phyloP scores from a whole-genome alignment of 768 basidiomycete species.

The Phaeolepiota aurea region DNA sequence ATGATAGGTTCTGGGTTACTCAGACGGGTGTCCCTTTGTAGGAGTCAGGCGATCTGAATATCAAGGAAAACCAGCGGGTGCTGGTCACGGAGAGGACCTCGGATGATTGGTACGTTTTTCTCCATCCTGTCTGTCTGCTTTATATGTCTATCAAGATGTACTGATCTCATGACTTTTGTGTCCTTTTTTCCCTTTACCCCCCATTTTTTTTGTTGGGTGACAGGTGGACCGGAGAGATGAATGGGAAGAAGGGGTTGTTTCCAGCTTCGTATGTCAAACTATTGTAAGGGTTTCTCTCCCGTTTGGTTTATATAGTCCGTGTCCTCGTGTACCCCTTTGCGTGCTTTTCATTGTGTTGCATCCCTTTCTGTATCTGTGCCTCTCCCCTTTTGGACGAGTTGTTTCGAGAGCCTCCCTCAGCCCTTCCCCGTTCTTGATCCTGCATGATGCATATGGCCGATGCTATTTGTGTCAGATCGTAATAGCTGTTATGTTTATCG shows the following conservation, averaged over 20 bases:
- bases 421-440: too few relatives aligned
- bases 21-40: constrained; percentile 14
- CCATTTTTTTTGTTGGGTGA: constrained; percentile 8
- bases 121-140: constrained; percentile 6
- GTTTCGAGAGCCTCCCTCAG: too few relatives aligned
- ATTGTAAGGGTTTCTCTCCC: constrained; percentile 30
- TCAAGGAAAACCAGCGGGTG: constrained; percentile 51
- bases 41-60: constrained; percentile 62
- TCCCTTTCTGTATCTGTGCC: too few relatives aligned
- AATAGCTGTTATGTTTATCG: too few relatives aligned
- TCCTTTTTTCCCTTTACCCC: background rate
- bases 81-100: constrained; percentile 58
- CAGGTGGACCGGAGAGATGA: constrained; percentile 64
- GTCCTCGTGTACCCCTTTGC: too few relatives aligned
- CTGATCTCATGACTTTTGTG: constrained; percentile 4
- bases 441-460: too few relatives aligned
- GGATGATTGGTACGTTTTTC: constrained; percentile 72
- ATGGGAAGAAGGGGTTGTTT: constrained; percentile 52
- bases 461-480: too few relatives aligned
- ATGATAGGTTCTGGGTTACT: constrained; percentile 2
- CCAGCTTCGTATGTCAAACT: constrained; percentile 63
- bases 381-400: too few relatives aligned
- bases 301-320: too few relatives aligned
- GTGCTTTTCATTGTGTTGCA: too few relatives aligned
- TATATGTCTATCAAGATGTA: constrained; percentile 4